These are phyloP conservation scores for Capsella bursapastoris DNA, from an alignment of 345 rosid species.

Conservation along the genomic window DNA sequence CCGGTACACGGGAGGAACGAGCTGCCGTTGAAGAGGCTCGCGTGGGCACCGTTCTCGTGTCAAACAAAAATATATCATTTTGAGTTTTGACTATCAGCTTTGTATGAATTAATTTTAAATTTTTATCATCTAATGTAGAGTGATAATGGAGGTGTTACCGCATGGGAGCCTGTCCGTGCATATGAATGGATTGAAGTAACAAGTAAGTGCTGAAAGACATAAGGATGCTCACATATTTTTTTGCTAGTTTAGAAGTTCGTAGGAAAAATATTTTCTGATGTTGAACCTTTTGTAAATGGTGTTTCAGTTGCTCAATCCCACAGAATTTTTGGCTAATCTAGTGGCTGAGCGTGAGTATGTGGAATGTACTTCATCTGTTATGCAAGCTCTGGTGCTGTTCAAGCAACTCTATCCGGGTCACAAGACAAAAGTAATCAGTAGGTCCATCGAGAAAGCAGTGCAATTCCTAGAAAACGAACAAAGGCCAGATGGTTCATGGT, in stretches of 20 bases:
- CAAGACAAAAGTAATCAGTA: slow-evolving; percentile 46
- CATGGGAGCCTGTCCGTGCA: slow-evolving; percentile 54
- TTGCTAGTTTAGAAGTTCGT: neutral
- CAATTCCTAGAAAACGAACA: slow-evolving; percentile 47
- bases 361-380: slow-evolving; percentile 61
- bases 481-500: slow-evolving; percentile 56
- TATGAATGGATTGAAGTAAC: slow-evolving; percentile 57
- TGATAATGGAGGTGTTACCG: slow-evolving; percentile 53
- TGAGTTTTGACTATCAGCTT: too few species aligned
- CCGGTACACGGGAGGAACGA: neutral
- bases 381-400: slow-evolving; percentile 51
- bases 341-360: slow-evolving; percentile 48
- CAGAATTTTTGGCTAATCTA: slow-evolving; percentile 49
- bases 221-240: too few species aligned
- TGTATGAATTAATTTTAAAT: too few species aligned
- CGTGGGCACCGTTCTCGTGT: neutral
- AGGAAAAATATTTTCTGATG: neutral
- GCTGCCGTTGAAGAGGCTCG: neutral
- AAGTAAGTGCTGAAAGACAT: slow-evolving; percentile 37
- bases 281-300: neutral
- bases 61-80: too few species aligned
- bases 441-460: slow-evolving; percentile 38
- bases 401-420: slow-evolving; percentile 50
- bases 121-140: slow-evolving; percentile 53
- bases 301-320: slow-evolving; percentile 58